A percentile compares a stretch with the other conserved stretches of the same genome.
phyloP scores from a whole-genome alignment of 495 filamentous ascomycete genomes.

The Daldinia loculata region DNA sequence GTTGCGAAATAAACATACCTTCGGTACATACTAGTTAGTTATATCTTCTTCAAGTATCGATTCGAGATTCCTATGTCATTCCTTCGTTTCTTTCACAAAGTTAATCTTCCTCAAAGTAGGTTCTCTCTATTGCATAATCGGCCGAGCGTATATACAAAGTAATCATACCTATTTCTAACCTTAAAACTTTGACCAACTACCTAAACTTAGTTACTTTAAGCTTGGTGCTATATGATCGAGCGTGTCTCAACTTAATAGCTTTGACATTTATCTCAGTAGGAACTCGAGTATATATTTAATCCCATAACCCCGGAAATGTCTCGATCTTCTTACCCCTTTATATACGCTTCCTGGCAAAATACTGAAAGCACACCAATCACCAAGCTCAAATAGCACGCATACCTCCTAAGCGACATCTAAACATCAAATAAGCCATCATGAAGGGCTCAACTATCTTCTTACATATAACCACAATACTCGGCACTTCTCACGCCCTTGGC shows the following conservation, averaged over 20 bases:
- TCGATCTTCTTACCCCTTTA: not conserved
- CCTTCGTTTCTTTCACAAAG: not conserved
- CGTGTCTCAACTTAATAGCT: not conserved
- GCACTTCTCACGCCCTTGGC: not conserved
- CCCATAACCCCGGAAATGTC: not conserved
- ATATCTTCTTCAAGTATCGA: no score
- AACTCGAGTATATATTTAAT: not conserved
- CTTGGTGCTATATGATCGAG: not conserved
- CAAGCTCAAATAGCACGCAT: not conserved
- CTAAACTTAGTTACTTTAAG: not conserved
- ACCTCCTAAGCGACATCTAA: not conserved
- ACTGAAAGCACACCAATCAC: not conserved
- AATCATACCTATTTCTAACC: no score
- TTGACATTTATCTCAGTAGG: not conserved
- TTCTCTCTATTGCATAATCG: not conserved
- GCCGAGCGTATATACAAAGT: not conserved
- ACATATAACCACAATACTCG: not conserved
- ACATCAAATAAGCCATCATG: not conserved
- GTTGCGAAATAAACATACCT: no score
- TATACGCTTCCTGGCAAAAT: not conserved
- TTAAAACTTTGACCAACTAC: no score
- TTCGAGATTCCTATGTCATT: not conserved
- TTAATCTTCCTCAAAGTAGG: not conserved
- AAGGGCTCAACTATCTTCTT: not conserved
- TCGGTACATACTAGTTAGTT: no score